These are phyloP conservation scores for Zalerion maritima DNA, from an alignment of 495 filamentous ascomycete species.

Conservation along the genomic window DNA sequence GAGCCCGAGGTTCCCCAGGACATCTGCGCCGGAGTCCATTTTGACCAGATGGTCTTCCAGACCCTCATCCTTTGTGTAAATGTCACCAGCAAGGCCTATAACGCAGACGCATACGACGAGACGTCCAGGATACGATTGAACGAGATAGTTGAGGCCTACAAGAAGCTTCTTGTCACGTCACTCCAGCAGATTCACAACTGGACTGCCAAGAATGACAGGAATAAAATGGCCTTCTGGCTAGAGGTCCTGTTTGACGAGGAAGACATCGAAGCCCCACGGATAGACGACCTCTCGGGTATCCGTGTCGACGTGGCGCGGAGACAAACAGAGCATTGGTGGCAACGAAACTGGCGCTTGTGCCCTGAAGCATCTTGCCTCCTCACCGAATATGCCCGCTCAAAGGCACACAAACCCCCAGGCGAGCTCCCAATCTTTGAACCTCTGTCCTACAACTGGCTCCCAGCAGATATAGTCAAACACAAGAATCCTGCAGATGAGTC, in stretches of 20 bases:
- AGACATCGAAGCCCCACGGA: constrained; percentile 6
- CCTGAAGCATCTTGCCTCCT: constrained; percentile 25
- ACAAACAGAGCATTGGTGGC: constrained; percentile 33
- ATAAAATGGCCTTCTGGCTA: constrained; percentile 83
- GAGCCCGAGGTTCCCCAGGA: constrained; percentile 64
- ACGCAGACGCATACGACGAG: constrained; percentile 70
- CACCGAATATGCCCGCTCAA: constrained; percentile 20
- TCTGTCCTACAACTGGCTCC: constrained; percentile 28
- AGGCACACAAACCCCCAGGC: constrained; percentile 15
- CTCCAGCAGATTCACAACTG: constrained; percentile 88
- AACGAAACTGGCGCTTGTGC: constrained; percentile 36
- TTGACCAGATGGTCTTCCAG: constrained; percentile 72
- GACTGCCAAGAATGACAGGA: constrained; percentile 78
- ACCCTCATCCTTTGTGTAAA: constrained; percentile 72
- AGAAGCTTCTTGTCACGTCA: constrained; percentile 76
- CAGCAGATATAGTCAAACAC: constrained; percentile 13
- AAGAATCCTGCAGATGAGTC: constrained; percentile 18
- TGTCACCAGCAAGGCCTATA: constrained; percentile 79
- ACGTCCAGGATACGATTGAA: constrained; percentile 29
- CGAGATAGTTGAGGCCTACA: constrained; percentile 49
- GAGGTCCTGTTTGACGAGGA: constrained; percentile 62
- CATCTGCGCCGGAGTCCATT: constrained; percentile 59
- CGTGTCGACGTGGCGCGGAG: constrained; percentile 25
- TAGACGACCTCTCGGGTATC: constrained; percentile 20
- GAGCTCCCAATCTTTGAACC: constrained; percentile 20